Evolutionary conservation across 371 early-diverging fungal genomes (phyloP).

Genomic region (Circinella minor): DNA sequence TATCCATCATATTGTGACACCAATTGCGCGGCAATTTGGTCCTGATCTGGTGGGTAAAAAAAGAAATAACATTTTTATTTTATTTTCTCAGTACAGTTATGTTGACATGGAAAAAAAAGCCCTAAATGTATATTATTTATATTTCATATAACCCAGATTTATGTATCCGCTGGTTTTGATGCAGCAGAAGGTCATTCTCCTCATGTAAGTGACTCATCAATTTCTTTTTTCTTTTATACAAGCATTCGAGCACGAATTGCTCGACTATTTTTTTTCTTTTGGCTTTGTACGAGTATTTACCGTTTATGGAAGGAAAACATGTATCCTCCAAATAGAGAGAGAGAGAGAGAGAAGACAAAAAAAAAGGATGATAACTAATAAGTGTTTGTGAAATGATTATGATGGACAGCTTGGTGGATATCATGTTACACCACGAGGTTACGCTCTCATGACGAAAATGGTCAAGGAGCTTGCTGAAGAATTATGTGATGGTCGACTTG

Average conservation of each 20-base stretch:
- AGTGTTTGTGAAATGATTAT: constrained; percentile 28
- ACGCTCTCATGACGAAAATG: constrained; percentile 61
- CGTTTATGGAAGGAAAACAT: no score
- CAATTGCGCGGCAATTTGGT: constrained; percentile 60
- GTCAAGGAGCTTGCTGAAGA: constrained; percentile 55
- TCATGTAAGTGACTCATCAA: constrained; percentile 42
- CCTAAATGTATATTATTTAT: background rate
- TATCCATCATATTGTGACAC: constrained; percentile 61
- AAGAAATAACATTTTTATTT: background rate
- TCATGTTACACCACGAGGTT: constrained; percentile 59
- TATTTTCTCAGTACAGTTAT: background rate
- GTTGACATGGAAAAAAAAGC: no score
- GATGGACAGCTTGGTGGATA: constrained; percentile 68
- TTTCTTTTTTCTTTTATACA: background rate
- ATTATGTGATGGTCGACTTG: constrained; percentile 54
- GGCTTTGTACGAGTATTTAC: no score
- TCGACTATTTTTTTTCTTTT: no score
- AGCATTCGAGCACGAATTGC: no score
- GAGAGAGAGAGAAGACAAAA: no score
- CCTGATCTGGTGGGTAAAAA: constrained; percentile 57
- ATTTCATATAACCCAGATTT: constrained; percentile 26
- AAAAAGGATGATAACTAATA: no score
- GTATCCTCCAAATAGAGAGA: no score
- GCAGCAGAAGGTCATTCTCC: constrained; percentile 67
- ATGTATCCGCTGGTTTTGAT: constrained; percentile 74